Conservation (phyloP, 257 asterid genomes). For the Fraxinus cuspidata region DNA sequence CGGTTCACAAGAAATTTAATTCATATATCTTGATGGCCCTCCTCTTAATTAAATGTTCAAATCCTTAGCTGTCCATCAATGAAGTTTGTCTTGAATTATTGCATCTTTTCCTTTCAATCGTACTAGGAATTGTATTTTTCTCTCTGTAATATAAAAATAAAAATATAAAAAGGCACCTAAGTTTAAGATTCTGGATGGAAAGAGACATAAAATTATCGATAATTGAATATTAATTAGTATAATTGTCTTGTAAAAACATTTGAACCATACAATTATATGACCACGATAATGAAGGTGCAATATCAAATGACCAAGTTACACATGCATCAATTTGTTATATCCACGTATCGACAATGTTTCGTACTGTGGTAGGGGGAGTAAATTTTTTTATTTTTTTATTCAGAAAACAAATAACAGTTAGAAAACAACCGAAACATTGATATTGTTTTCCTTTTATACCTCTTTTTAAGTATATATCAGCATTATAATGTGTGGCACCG, state of each 20-base stretch:
- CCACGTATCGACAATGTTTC: slow-evolving; percentile 21
- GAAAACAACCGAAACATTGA: slow-evolving; percentile 1
- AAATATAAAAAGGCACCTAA: neutral
- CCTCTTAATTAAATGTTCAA: slow-evolving; percentile 27
- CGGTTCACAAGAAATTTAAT: slow-evolving; percentile 29
- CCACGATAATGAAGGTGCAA: neutral
- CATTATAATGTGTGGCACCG: slow-evolving; percentile 22
- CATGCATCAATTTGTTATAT: slow-evolving; percentile 32
- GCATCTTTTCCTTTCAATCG: slow-evolving; percentile 10
- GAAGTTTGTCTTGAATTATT: slow-evolving; percentile 36
- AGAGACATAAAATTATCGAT: neutral
- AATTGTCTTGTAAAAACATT: neutral
- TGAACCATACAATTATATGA: too few relatives aligned
- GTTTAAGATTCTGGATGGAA: neutral
- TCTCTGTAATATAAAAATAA: neutral
- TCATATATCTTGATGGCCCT: slow-evolving; percentile 31
- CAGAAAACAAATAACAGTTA: slow-evolving; percentile 25
- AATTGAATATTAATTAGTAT: neutral
- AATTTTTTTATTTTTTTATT: slow-evolving; percentile 25
- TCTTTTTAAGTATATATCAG: slow-evolving; percentile 2
- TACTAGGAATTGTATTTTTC: neutral
- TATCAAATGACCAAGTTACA: slow-evolving; percentile 33
- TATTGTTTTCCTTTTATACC: neutral
- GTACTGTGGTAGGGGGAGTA: slow-evolving; percentile 21
- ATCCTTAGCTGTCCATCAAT: slow-evolving; percentile 33